Base-by-base conservation (phyloP, 768 basidiomycete genomes). In the Steccherinum ochraceum region DNA sequence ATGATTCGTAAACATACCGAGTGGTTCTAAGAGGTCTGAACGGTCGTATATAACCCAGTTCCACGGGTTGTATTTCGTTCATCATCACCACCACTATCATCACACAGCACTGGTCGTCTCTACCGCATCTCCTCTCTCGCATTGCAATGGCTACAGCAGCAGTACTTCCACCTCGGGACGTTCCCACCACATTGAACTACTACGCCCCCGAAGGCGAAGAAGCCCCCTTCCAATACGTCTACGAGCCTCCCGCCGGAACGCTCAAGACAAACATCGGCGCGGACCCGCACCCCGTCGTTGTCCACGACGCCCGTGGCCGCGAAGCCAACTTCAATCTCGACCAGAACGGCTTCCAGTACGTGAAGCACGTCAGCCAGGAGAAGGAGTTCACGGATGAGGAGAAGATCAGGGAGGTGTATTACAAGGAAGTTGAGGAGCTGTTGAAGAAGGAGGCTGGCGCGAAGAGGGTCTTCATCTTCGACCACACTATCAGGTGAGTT, bases 331-430 rank as follows among this genome's bases (percentile, higher is more conserved):
- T 64, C 49, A 52, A 51, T 1, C 63, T 72, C 39, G 74, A 76
- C 48, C 59, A 60, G 46, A 67, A 68, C n/a, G 76, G 77, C n/a
- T 78, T 78, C 61, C 64, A 70, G 55, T 71, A 71, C 55, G 47
- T 67, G 23, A 60, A 64, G 27, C 48, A 62, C 23, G 62, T 59
- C 3, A 68, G 67, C 48, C 49, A 55, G 46, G 71, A 73, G 62
- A 71, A 69, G 45, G 65, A 68, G 23, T 76, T 76, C 56, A 55
- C 52, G 16, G 64, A 75, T 48, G 71, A 75, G 24, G 71, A 65
- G 30, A 57, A 50, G 45, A 73, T 77, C 55, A 54, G 59, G 58
- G 47, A 49, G 5, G 56, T 40, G 19, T 78, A 77, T 51, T 77
- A 77, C 53, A 52, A 60, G 30, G 75, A 78, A 59, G 65, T 69